phyloP scores from a whole-genome alignment of 2,329 filamentous ascomycete genomes.

The Magnaporthiopsis incrustans region DNA sequence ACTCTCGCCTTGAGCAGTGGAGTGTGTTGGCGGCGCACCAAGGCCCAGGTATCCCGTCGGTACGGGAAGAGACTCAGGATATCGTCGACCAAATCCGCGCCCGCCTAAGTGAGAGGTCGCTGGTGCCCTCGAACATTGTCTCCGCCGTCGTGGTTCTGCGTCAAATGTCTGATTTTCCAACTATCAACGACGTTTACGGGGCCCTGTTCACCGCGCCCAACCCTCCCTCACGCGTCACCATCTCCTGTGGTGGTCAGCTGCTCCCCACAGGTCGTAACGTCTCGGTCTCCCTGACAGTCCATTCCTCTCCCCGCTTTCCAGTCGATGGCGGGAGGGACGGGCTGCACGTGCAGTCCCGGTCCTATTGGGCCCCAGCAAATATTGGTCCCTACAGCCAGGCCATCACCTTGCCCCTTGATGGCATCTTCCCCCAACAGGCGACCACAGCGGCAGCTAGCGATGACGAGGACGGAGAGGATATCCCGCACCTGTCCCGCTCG shows the following conservation, averaged over 20 bases:
- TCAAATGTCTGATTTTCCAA: conserved; percentile 69
- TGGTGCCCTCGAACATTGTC: conserved; percentile 37
- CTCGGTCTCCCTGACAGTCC: conserved; percentile 36
- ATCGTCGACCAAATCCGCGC: conserved; percentile 37
- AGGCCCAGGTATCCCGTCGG: conserved; percentile 17
- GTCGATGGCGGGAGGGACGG: conserved; percentile 35
- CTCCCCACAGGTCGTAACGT: conserved; percentile 54
- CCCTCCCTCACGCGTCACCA: conserved; percentile 76
- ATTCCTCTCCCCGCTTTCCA: background rate
- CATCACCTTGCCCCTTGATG: conserved; percentile 41
- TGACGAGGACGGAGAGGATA: background rate
- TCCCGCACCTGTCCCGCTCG: conserved; percentile 2
- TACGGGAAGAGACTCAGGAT: conserved; percentile 40
- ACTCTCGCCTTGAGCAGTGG: conserved; percentile 28
- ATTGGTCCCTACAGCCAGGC: conserved; percentile 97
- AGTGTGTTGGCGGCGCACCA: conserved; percentile 18
- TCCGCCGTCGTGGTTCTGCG: conserved; percentile 63
- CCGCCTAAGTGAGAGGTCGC: conserved; percentile 26
- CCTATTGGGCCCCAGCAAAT: conserved; percentile 97
- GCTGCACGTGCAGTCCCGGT: conserved; percentile 85
- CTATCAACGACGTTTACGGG: conserved; percentile 69
- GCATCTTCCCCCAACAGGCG: background rate
- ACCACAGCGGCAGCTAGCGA: background rate
- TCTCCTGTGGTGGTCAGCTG: conserved; percentile 65
- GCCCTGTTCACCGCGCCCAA: conserved; percentile 67